A percentile compares a stretch with the other conserved stretches of the same genome.
Evolutionary conservation across 179 eudicot species (phyloP).

Genomic region (Kewa caespitosa): DNA sequence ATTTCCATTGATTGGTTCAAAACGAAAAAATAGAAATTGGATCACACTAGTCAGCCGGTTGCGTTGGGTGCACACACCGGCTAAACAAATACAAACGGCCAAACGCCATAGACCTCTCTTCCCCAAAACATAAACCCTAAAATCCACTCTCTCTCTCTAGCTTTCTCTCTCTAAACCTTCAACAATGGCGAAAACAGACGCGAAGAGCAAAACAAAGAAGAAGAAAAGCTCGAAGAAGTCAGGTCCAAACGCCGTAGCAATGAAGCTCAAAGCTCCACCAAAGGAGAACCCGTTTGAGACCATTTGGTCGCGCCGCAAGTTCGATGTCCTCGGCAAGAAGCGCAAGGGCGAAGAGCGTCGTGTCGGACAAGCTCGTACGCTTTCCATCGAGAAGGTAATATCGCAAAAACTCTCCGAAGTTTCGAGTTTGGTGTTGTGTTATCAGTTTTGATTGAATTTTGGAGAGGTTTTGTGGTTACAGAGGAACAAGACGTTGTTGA

Average conservation of each 20-base stretch:
- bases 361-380: conserved; percentile 74
- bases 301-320: conserved; percentile 86
- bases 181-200: conserved; percentile 60
- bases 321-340: conserved; percentile 77
- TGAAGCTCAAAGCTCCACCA: conserved; percentile 55
- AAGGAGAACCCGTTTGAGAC: conserved; percentile 78
- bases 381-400: conserved; percentile 67
- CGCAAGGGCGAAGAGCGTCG: conserved; percentile 85
- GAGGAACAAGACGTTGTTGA: conserved; percentile 84
- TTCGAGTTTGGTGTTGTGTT: neutral
- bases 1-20: no score
- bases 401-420: neutral
- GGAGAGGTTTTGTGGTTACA: conserved; percentile 24
- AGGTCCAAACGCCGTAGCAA: conserved; percentile 45
- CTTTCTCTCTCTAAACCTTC: conserved; percentile 7
- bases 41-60: no score
- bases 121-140: conserved; percentile 21
- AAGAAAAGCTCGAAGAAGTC: conserved; percentile 40
- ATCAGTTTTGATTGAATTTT: neutral
- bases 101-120: neutral
- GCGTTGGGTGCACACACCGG: no score
- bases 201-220: conserved; percentile 45
- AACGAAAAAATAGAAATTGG: no score
- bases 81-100: neutral
- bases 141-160: neutral